Conservation (phyloP, 73 alveolate genomes). For the Stentor coeruleus region DNA sequence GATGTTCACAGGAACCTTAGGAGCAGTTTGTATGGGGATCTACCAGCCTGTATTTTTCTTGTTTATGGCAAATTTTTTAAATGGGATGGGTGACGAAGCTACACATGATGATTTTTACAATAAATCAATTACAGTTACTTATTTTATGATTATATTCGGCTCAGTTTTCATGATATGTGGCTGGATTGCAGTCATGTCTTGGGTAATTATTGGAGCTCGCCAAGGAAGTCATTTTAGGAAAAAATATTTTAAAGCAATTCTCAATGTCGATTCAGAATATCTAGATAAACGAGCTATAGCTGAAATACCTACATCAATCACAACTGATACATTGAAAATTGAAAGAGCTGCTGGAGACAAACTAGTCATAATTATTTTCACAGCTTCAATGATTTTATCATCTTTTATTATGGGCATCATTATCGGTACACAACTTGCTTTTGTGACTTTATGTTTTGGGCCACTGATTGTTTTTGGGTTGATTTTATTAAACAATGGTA, state of each 20-base stretch:
- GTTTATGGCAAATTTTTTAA: slow-evolving; percentile 17
- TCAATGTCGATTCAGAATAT: not conserved
- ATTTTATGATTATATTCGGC: not conserved
- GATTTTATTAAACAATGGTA: not conserved
- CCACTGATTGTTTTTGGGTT: slow-evolving; percentile 36
- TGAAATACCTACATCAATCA: not conserved
- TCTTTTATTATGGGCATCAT: slow-evolving; percentile 45
- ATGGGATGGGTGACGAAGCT: no score
- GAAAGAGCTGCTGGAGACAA: slow-evolving; percentile 64
- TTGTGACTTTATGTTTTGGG: slow-evolving; percentile 34
- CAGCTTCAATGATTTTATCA: slow-evolving; percentile 39
- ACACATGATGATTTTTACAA: not conserved
- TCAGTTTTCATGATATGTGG: slow-evolving; percentile 7
- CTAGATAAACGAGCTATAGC: not conserved
- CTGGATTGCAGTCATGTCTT: slow-evolving; percentile 3
- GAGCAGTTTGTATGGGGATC: not conserved
- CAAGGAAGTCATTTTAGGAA: not conserved
- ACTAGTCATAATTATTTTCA: slow-evolving; percentile 38
- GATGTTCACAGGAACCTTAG: not conserved
- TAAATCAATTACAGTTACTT: not conserved
- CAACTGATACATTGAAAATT: slow-evolving; percentile 18
- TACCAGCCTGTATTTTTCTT: slow-evolving; percentile 13
- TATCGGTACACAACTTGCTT: slow-evolving; percentile 49
- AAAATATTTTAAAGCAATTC: not conserved
- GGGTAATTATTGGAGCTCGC: slow-evolving; percentile 17